phyloP scores from a whole-genome alignment of 202 grass and related monocot genomes.

The Carex arenaria region DNA sequence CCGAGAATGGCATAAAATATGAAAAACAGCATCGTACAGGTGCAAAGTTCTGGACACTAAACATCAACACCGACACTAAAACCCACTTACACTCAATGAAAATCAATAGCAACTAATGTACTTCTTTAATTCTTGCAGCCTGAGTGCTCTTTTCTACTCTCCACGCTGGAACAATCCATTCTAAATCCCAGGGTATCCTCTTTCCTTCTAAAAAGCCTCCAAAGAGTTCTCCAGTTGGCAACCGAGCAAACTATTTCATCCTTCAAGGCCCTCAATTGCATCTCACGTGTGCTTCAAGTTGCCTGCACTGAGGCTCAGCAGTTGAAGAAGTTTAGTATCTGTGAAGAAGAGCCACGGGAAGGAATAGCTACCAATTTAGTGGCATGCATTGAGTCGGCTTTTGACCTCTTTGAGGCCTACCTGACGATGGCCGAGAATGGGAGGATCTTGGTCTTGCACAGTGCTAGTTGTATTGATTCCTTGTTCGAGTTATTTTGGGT shows the following conservation, averaged over 20 bases:
- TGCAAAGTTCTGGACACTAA: background rate
- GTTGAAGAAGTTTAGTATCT: constrained; percentile 48
- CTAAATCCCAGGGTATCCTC: constrained; percentile 56
- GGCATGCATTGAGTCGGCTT: constrained; percentile 71
- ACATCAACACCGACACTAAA: background rate
- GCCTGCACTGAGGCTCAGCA: constrained; percentile 72
- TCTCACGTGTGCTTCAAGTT: constrained; percentile 73
- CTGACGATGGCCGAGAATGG: constrained; percentile 64
- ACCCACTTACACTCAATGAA: background rate
- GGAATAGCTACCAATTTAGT: constrained; percentile 33
- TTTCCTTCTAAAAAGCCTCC: constrained; percentile 84
- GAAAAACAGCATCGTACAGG: background rate
- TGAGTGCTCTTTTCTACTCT: constrained; percentile 77
- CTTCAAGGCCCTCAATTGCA: constrained; percentile 67
- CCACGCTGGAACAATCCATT: constrained; percentile 56
- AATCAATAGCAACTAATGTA: constrained; percentile 1
- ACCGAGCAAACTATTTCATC: constrained; percentile 72
- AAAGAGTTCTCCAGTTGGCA: constrained; percentile 74
- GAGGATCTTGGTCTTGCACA: constrained; percentile 64
- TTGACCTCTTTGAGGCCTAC: constrained; percentile 86
- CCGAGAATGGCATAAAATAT: background rate
- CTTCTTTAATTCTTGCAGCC: constrained; percentile 46
- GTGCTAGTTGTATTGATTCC: constrained; percentile 61
- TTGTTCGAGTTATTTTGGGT: constrained; percentile 94
- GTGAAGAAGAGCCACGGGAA: constrained; percentile 36